phyloP scores from a whole-genome alignment of 2,329 filamentous ascomycete species.

The Sordariomycetes sp. region DNA sequence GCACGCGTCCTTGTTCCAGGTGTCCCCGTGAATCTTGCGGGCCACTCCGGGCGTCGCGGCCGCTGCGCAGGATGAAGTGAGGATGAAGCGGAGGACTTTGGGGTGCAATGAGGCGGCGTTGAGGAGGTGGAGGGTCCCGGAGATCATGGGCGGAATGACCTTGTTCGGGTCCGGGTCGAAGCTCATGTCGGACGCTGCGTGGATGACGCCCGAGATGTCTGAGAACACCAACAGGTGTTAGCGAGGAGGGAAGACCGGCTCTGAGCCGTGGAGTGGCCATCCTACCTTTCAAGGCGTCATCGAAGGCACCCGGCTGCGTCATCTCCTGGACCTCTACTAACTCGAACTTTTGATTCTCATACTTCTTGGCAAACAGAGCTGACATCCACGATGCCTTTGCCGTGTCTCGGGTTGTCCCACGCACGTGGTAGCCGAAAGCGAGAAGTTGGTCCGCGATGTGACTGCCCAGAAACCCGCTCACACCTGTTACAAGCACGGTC shows the following conservation, averaged over 20 bases:
- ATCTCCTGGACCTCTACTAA: slow-evolving; percentile 20
- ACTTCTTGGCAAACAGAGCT: slow-evolving; percentile 3
- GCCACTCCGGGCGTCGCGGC: slow-evolving; percentile 9
- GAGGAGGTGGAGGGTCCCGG: slow-evolving; percentile 17
- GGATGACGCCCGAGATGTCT: slow-evolving; percentile 19
- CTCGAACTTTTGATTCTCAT: slow-evolving; percentile 16
- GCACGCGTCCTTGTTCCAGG: slow-evolving; percentile 22
- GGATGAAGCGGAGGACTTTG: slow-evolving; percentile 26
- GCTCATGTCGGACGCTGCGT: slow-evolving; percentile 23
- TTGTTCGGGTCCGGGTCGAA: slow-evolving; percentile 23
- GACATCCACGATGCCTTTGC: slow-evolving; percentile 1
- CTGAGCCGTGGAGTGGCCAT: no score
- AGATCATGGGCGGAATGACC: slow-evolving; percentile 23
- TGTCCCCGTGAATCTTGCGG: slow-evolving; percentile 10
- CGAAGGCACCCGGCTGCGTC: slow-evolving; percentile 9
- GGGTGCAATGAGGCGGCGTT: slow-evolving; percentile 21
- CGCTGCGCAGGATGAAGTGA: slow-evolving; percentile 23
- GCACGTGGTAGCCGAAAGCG: slow-evolving; percentile 21
- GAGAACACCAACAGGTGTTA: background rate
- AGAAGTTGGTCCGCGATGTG: slow-evolving; percentile 25
- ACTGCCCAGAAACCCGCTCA: slow-evolving; percentile 28
- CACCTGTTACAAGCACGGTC: slow-evolving; percentile 25
- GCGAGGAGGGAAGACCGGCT: background rate
- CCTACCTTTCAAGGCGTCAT: slow-evolving; percentile 12
- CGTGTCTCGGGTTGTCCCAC: slow-evolving; percentile 24